phyloP scores from a whole-genome alignment of 768 basidiomycete species.

The Tulasnella sp. region DNA sequence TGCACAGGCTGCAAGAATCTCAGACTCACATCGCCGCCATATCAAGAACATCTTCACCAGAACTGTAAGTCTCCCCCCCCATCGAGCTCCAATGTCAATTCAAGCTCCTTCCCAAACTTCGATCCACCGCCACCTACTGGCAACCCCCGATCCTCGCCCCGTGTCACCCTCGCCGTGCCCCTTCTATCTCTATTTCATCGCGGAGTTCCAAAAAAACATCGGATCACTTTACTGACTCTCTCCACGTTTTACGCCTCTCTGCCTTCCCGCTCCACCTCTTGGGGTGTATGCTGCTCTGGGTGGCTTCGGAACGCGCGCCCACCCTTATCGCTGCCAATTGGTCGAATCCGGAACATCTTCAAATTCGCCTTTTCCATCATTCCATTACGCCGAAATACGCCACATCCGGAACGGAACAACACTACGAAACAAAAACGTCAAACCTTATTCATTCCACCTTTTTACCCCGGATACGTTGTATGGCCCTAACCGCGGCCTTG shows the following conservation, averaged over 20 bases:
- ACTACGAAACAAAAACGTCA: not conserved
- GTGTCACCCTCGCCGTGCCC: not conserved
- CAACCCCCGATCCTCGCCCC: too few species aligned
- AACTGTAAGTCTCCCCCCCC: constrained; percentile 57
- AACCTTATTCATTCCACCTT: not conserved
- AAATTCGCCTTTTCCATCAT: too few species aligned
- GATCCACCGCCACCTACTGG: not conserved
- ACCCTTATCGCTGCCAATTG: not conserved
- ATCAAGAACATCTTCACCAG: constrained; percentile 70
- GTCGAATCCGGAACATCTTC: too few species aligned
- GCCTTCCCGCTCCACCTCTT: not conserved
- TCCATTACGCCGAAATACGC: not conserved
- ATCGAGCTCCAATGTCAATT: too few species aligned
- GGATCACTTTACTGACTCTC: not conserved
- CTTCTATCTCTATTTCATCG: not conserved
- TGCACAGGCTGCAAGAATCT: constrained; percentile 58
- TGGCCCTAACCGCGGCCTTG: not conserved
- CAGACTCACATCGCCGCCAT: constrained; percentile 62
- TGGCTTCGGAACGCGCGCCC: not conserved
- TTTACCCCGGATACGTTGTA: constrained; percentile 3
- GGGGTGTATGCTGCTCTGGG: not conserved
- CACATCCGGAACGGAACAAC: not conserved
- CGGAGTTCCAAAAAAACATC: not conserved
- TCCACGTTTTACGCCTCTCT: not conserved
- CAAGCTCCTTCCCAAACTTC: not conserved